These are phyloP conservation scores for Penicillium corylophilum DNA, from an alignment of 2,329 filamentous ascomycete species.

Conservation along the genomic window DNA sequence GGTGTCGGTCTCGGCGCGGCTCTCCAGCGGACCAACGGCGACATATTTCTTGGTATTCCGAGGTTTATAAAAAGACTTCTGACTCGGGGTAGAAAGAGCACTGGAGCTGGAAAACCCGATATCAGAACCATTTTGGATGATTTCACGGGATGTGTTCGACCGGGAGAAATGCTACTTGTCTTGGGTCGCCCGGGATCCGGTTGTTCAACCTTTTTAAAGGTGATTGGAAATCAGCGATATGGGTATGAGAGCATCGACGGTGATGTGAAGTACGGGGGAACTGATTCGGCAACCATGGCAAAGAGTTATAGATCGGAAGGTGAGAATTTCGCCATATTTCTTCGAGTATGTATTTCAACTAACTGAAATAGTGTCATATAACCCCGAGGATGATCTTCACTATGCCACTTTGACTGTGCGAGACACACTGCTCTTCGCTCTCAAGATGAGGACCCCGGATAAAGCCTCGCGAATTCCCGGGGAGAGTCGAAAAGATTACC, in stretches of 20 bases:
- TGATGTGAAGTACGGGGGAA: conserved; percentile 56
- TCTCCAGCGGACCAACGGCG: conserved; percentile 57
- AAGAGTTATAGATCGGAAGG: conserved; percentile 50
- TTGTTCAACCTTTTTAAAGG: conserved; percentile 84
- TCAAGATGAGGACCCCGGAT: conserved; percentile 66
- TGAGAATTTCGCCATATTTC: conserved; percentile 6
- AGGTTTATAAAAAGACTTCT: conserved; percentile 49
- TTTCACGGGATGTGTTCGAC: conserved; percentile 51
- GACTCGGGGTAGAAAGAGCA: conserved; percentile 31
- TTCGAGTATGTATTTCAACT: background rate
- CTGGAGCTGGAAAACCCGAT: conserved; percentile 43
- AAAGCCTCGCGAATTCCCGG: conserved; percentile 60
- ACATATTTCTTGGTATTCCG: conserved; percentile 54
- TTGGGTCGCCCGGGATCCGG: conserved; percentile 44
- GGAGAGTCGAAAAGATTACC: conserved; percentile 61
- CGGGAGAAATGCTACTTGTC: conserved; percentile 42
- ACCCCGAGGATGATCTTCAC: conserved; percentile 74
- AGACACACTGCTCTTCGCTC: conserved; percentile 71
- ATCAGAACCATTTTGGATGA: conserved; percentile 66
- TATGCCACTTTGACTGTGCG: conserved; percentile 76
- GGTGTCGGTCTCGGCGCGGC: conserved; percentile 67
- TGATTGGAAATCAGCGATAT: conserved; percentile 65
- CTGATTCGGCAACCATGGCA: conserved; percentile 51
- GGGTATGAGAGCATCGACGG: conserved; percentile 63
- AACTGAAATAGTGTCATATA: conserved; percentile 62